Percentiles rank a stretch among this genome's conserved stretches.
These are phyloP conservation scores for Prunus dulcis DNA, from an alignment of 306 rosid genomes.

Conservation along the genomic window DNA sequence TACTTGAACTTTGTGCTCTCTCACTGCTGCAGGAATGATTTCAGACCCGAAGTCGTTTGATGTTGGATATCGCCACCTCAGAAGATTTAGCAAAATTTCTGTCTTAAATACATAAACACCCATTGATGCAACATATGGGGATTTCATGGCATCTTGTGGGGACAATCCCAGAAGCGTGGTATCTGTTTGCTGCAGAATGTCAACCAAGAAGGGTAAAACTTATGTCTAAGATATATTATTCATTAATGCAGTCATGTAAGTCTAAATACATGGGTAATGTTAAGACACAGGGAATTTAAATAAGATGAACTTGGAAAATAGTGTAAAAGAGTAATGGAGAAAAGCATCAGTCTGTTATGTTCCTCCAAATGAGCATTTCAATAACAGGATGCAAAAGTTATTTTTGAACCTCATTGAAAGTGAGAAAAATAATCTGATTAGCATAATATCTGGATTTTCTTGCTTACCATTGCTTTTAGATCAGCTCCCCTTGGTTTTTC, in stretches of 20 bases:
- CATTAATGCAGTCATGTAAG: neutral
- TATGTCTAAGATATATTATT: neutral
- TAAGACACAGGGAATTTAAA: neutral
- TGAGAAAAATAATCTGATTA: neutral
- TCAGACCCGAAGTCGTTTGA: constrained; percentile 94
- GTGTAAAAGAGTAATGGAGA: neutral
- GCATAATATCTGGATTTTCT: neutral
- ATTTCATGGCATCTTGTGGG: constrained; percentile 46
- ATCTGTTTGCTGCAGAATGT: constrained; percentile 70
- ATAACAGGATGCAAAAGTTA: neutral
- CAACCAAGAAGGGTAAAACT: constrained; percentile 15
- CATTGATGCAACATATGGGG: constrained; percentile 90
- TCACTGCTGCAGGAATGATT: constrained; percentile 87
- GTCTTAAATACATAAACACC: constrained; percentile 89
- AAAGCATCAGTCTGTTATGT: neutral
- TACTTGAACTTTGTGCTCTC: constrained; percentile 76
- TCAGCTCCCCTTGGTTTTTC: constrained; percentile 78
- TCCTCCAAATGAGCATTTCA: neutral
- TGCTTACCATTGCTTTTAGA: constrained; percentile 73
- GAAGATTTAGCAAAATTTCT: constrained; percentile 67
- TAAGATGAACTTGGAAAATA: neutral
- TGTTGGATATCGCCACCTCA: constrained; percentile 80
- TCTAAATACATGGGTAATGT: neutral
- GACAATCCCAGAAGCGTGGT: constrained; percentile 70
- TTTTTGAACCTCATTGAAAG: neutral